Evolutionary conservation across 2,329 filamentous ascomycete species (phyloP).

Genomic region (Thermoascus crustaceus): DNA sequence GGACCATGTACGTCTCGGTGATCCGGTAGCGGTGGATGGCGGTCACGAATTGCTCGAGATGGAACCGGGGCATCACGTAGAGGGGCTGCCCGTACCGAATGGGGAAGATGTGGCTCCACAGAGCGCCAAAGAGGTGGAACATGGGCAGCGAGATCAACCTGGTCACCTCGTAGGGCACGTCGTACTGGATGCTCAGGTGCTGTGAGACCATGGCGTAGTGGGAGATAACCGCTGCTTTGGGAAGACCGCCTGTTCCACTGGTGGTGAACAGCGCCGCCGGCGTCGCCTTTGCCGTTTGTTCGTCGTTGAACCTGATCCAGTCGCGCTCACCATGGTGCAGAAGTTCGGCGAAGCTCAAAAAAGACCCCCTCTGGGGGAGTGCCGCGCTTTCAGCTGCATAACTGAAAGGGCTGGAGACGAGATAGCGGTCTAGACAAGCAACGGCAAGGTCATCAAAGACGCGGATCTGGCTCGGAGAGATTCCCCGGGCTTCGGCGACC

Average conservation of each 20-base stretch:
- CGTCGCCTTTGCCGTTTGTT: constrained; percentile 37
- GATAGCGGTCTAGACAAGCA: constrained; percentile 2
- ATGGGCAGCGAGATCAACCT: constrained; percentile 44
- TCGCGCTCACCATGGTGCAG: constrained; percentile 38
- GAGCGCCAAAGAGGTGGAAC: constrained; percentile 46
- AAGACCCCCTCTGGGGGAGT: not conserved
- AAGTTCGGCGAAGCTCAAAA: constrained; percentile 22
- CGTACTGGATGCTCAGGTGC: constrained; percentile 33
- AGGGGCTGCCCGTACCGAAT: constrained; percentile 39
- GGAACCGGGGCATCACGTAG: constrained; percentile 42
- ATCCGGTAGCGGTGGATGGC: constrained; percentile 36
- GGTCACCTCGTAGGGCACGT: constrained; percentile 33
- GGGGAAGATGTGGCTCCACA: constrained; percentile 40
- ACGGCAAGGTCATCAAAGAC: constrained; percentile 8
- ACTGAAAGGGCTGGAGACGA: not conserved
- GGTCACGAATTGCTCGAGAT: constrained; percentile 32
- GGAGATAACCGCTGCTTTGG: constrained; percentile 52
- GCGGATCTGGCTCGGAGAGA: constrained; percentile 7
- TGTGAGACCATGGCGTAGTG: constrained; percentile 53
- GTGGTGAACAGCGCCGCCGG: constrained; percentile 46
- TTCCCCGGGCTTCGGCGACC: constrained; percentile 2
- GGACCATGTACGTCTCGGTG: constrained; percentile 43
- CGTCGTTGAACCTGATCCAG: constrained; percentile 41
- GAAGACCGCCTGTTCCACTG: constrained; percentile 53
- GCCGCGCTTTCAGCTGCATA: not conserved